Percentiles rank a stretch among this genome's conserved stretches.
Conservation (phyloP, 1,284 basidiomycete genomes). For the Cutaneotrichosporon mucoides region DNA sequence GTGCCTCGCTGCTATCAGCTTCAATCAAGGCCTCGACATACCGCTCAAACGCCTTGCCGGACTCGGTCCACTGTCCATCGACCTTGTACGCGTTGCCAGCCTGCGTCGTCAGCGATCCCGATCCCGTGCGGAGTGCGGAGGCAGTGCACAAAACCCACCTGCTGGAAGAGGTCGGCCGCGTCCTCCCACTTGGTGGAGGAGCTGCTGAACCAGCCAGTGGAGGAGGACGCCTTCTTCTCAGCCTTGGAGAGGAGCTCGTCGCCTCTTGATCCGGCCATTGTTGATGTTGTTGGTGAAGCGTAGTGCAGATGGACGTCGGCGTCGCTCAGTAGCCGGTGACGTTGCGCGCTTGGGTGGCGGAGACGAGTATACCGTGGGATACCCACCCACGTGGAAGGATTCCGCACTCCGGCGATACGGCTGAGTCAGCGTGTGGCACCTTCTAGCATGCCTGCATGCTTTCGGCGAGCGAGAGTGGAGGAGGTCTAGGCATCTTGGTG, state of each 20-base stretch:
- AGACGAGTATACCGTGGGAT: constrained; percentile 10
- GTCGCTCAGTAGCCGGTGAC: neutral
- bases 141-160: constrained; percentile 36
- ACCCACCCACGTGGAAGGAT: constrained; percentile 1
- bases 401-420: constrained; percentile 2
- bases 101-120: constrained; percentile 41
- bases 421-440: constrained; percentile 15
- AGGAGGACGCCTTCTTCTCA: constrained; percentile 83
- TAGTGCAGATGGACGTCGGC: neutral
- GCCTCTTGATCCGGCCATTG: constrained; percentile 39
- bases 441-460: neutral
- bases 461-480: neutral
- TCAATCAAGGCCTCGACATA: neutral
- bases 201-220: constrained; percentile 77
- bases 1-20: constrained; percentile 61
- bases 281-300: constrained; percentile 1
- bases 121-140: neutral
- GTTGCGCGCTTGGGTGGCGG: constrained; percentile 1
- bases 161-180: constrained; percentile 78
- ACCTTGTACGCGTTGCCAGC: constrained; percentile 95
- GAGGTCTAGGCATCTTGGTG: neutral
- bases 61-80: constrained; percentile 84
- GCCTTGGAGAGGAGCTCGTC: constrained; percentile 70
- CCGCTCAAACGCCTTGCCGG: constrained; percentile 75
- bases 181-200: constrained; percentile 80